These are phyloP conservation scores for Mycena rosella DNA, from an alignment of 768 basidiomycete species.

Conservation along the genomic window DNA sequence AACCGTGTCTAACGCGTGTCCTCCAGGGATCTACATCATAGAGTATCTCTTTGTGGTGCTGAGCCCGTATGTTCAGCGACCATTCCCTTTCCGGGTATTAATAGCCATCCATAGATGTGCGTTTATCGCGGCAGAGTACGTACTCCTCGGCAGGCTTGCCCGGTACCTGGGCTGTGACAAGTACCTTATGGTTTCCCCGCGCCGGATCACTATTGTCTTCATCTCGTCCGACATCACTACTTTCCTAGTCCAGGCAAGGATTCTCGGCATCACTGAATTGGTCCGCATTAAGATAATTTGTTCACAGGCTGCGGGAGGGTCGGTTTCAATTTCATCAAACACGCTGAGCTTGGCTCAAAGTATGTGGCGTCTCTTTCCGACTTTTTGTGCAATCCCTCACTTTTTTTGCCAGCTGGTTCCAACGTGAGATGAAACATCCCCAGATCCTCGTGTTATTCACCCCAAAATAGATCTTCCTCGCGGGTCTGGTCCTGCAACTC, in stretches of 20 bases:
- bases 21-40: constrained; percentile 57
- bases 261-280: neutral
- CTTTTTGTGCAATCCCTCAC: neutral
- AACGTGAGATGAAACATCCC: neutral
- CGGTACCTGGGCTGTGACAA: constrained; percentile 59
- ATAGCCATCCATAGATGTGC: constrained; percentile 56
- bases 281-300: neutral
- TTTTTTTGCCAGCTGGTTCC: constrained; percentile 10
- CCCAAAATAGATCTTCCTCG: constrained; percentile 62
- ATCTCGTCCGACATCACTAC: constrained; percentile 74
- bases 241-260: constrained; percentile 71
- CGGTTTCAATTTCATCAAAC: constrained; percentile 57
- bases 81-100: neutral
- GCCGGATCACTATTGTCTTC: constrained; percentile 68
- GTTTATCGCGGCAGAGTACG: constrained; percentile 78
- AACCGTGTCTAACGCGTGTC: neutral
- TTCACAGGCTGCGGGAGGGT: constrained; percentile 61
- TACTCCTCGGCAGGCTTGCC: constrained; percentile 74
- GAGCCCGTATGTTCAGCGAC: constrained; percentile 50
- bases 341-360: constrained; percentile 40
- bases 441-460: neutral
- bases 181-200: constrained; percentile 63
- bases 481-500: constrained; percentile 68
- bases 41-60: constrained; percentile 73
- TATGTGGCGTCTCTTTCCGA: constrained; percentile 49